Base-by-base conservation (phyloP, 1,284 basidiomycete genomes). In the Trichosporon coremiiforme region DNA sequence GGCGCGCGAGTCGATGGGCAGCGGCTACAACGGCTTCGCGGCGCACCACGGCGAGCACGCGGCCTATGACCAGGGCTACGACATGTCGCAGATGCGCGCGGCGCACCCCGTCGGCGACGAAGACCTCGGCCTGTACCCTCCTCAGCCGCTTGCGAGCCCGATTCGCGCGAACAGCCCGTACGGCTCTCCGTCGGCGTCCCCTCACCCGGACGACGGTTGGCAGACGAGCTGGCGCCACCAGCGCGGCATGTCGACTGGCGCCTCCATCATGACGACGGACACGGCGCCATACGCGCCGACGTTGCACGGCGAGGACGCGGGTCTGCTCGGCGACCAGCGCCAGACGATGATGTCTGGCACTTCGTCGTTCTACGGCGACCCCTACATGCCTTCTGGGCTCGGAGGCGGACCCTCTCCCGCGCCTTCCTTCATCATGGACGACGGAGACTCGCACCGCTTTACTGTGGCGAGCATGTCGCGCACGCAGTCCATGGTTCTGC, bases 401-500 rank as follows among this genome's bases (percentile, higher is more conserved):
- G 66, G 65, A 31, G 62, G 57, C 63, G 75, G 69, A 13, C 57
- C 22, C 7, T 76, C 75, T 13, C 77, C 77, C 2, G 72, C 72
- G 50, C 77, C 78, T 1, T 77, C 76, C 9, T 70, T 77, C 64
- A 66, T 73, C n/a, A 75, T 79, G 41, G 79, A 80, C 64, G 79
- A 82, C 57, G 70, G 64, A 2, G 80, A 80, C 35, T 70, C 73
- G 25, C 60, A 76, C 31, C 74, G 71, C 33, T 66, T 74, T 60
- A 60, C 75, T 13, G 25, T 77, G 35, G 70, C 75, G 7, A 64
- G 74, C 25, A 67, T 70, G 15, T 75, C 76, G 10, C 67, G 78
- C 29, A 79, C 80, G 10, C 77, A 78, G 62, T 78, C 76, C 65
- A 82, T 82, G 81, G 79, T 83, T 3, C 72, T 80, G 2, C 70